Conservation (phyloP, 2,329 filamentous ascomycete species). For the Pseudogymnoascus sp. region DNA sequence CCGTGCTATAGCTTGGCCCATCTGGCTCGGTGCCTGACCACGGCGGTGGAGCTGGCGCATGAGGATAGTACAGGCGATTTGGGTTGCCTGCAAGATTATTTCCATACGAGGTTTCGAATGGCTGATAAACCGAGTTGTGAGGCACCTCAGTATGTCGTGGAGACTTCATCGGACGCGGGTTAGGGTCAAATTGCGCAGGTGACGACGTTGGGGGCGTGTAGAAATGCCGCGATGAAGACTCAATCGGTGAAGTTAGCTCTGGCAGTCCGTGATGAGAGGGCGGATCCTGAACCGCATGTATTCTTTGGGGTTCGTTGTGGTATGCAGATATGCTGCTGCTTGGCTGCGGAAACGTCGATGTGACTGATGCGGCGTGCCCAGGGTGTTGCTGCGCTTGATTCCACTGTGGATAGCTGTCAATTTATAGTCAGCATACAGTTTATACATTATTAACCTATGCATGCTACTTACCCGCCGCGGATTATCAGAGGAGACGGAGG, state of each 20-base stretch:
- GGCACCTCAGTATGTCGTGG: conserved; percentile 22
- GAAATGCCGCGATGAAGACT: conserved; percentile 4
- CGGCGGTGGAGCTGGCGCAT: neutral
- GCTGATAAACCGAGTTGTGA: neutral
- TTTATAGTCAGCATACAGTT: neutral
- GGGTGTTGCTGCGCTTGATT: conserved; percentile 21
- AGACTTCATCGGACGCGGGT: conserved; percentile 28
- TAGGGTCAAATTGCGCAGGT: conserved; percentile 20
- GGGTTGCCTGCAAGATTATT: neutral
- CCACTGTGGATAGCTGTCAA: conserved; percentile 22
- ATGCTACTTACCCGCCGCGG: conserved; percentile 25
- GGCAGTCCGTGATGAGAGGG: neutral
- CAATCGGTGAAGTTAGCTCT: neutral
- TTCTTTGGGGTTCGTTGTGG: conserved; percentile 16
- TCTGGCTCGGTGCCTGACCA: neutral
- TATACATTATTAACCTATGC: neutral
- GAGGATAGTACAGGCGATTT: conserved; percentile 7
- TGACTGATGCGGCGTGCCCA: conserved; percentile 19
- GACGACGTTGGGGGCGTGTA: neutral
- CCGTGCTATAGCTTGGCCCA: neutral
- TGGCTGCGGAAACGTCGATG: conserved; percentile 1
- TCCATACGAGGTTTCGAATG: neutral
- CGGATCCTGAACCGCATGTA: neutral
- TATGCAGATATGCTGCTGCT: conserved; percentile 7
- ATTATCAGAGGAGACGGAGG: conserved; percentile 24